These are phyloP conservation scores for Umbilicaria muhlenbergii DNA, from an alignment of 495 filamentous ascomycete species.

Conservation along the genomic window DNA sequence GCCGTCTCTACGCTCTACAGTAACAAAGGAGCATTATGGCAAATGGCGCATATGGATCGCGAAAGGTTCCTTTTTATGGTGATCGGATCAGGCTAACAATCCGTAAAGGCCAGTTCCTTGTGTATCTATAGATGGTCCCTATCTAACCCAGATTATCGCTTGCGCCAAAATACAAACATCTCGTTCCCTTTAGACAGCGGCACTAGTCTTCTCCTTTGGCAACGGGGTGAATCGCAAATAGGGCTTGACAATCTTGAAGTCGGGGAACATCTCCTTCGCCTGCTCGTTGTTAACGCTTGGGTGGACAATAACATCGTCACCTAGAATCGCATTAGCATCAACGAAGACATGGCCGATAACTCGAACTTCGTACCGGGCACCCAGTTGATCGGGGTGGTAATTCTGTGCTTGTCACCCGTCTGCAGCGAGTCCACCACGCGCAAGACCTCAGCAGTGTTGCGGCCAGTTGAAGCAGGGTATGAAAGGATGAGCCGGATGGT, in stretches of 20 bases:
- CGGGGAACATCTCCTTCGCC: slow-evolving; percentile 80
- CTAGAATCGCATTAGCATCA: slow-evolving; percentile 9
- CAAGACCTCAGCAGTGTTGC: slow-evolving; percentile 91
- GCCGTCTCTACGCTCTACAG: too few relatives aligned
- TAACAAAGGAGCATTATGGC: too few relatives aligned
- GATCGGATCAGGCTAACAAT: too few relatives aligned
- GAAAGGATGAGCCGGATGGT: slow-evolving; percentile 90
- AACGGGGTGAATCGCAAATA: slow-evolving; percentile 63
- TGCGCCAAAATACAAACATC: neutral
- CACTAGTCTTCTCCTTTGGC: slow-evolving; percentile 35
- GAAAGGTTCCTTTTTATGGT: too few relatives aligned
- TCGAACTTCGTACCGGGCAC: slow-evolving; percentile 28
- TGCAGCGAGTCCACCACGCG: slow-evolving; percentile 92
- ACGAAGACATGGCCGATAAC: neutral
- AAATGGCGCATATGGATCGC: too few relatives aligned
- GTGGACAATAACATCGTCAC: slow-evolving; percentile 92
- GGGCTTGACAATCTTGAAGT: slow-evolving; percentile 88
- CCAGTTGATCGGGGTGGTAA: slow-evolving; percentile 94
- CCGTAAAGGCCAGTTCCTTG: too few relatives aligned
- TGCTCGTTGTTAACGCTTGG: slow-evolving; percentile 73
- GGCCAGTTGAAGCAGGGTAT: slow-evolving; percentile 94
- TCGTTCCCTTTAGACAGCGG: slow-evolving; percentile 10
- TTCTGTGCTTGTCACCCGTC: slow-evolving; percentile 88
- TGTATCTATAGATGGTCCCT: too few relatives aligned
- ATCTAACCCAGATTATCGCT: too few relatives aligned